Percentiles rank a stretch among this genome's conserved stretches.
Conservation (phyloP, 2,329 filamentous ascomycete species). For the Dothistroma septosporum region DNA sequence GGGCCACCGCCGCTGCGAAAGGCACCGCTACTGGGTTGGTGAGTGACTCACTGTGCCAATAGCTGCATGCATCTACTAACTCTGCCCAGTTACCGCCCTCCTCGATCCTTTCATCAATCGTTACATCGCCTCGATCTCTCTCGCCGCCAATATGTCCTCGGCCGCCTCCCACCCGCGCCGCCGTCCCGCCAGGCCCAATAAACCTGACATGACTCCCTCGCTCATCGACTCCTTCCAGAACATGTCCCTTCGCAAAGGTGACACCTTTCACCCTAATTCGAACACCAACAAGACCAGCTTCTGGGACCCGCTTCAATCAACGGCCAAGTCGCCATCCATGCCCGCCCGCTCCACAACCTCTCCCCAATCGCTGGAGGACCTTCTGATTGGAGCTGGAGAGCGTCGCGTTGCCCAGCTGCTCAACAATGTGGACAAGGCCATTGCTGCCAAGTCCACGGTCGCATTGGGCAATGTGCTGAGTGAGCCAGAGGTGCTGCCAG, state of each 20-base stretch:
- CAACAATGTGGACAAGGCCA: constrained; percentile 44
- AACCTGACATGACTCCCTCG: constrained; percentile 36
- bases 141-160: constrained; percentile 28
- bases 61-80: constrained; percentile 13
- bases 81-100: constrained; percentile 14
- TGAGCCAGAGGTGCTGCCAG: constrained; percentile 47
- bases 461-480: constrained; percentile 40
- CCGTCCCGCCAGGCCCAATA: constrained; percentile 38
- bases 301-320: constrained; percentile 35
- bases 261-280: constrained; percentile 47
- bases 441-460: constrained; percentile 35
- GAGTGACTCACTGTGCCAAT: constrained; percentile 16
- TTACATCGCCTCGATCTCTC: constrained; percentile 20
- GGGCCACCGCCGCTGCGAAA: constrained; percentile 1
- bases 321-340: constrained; percentile 35
- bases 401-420: constrained; percentile 44
- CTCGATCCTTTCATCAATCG: constrained; percentile 14
- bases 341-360: constrained; percentile 47
- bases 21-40: constrained; percentile 7
- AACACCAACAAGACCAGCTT: constrained; percentile 41
- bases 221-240: constrained; percentile 37
- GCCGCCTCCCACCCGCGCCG: constrained; percentile 44
- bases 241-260: constrained; percentile 47
- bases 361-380: constrained; percentile 46
- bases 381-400: constrained; percentile 45